Evolutionary conservation across 179 eudicot genomes (phyloP).

Genomic region (Pouteria campechiana): DNA sequence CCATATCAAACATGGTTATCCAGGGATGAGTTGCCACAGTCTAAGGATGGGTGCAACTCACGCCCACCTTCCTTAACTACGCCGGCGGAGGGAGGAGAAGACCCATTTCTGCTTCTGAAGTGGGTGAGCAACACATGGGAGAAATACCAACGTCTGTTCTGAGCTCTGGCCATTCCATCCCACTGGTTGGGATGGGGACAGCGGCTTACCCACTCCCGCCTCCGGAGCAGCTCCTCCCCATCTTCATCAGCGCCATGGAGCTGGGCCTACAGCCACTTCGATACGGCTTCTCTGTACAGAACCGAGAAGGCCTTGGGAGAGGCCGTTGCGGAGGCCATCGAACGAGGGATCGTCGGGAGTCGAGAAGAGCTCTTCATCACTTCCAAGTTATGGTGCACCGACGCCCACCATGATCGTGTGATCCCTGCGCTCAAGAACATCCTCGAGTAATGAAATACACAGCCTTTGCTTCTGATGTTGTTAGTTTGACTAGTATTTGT

Average conservation of each 20-base stretch:
- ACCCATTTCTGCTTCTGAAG: too few relatives aligned
- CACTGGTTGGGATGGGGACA: slow-evolving; percentile 35
- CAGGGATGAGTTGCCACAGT: too few relatives aligned
- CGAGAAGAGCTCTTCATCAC: slow-evolving; percentile 44
- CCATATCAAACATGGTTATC: too few relatives aligned
- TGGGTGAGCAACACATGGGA: too few relatives aligned
- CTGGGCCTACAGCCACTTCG: slow-evolving; percentile 43
- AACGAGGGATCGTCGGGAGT: slow-evolving; percentile 15
- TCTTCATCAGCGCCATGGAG: slow-evolving; percentile 27
- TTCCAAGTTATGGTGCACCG: slow-evolving; percentile 54
- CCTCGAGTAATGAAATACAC: slow-evolving; percentile 27
- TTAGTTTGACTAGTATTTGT: too few relatives aligned
- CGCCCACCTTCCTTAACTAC: too few relatives aligned
- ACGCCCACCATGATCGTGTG: slow-evolving; percentile 23
- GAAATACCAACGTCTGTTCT: too few relatives aligned
- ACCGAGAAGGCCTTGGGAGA: slow-evolving; percentile 39
- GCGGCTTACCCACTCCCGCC: slow-evolving; percentile 32
- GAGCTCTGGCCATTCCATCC: slow-evolving; percentile 27
- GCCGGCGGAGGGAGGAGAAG: too few relatives aligned
- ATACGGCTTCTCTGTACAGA: slow-evolving; percentile 35
- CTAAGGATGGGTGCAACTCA: too few relatives aligned
- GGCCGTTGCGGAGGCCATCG: slow-evolving; percentile 30
- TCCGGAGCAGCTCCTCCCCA: slow-evolving; percentile 15
- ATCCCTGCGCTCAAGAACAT: slow-evolving; percentile 22
- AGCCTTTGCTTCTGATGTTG: too few relatives aligned